Evolutionary conservation across 441 rosid genomes (phyloP), one percentile per base, ranked within the genome.

Genomic region (Dalechampia spathulata): DNA sequence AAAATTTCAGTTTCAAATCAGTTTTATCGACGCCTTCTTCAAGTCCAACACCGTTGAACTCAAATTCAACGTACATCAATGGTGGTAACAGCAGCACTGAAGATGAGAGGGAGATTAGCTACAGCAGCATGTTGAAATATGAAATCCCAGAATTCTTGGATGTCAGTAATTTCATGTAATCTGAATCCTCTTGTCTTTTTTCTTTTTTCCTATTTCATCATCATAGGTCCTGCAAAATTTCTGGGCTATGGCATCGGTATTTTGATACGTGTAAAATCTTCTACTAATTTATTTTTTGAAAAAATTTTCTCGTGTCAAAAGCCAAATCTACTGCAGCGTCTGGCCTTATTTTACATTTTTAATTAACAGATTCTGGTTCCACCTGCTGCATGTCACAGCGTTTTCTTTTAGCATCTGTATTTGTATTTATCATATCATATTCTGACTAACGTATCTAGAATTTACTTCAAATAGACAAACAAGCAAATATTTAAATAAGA

Each of bases 11-110:
- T 37, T 74, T 78, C 25, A 63, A 75, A 6, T 79, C 88, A 20
- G 85, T 81, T 56, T 73, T 82, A 48, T 72, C 87, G 32, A 79
- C 90, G 39, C 79, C 82, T 49, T 75, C 92, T 17, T 83, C 90
- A 7, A 79, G 91, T 54, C 79, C 90, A 15, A 72, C 85, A 11
- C 75, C 81, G 20, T 48, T 84, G 76, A 77, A 78, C 58, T 84
- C 95, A n/a, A 75, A 73, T 39, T 78, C 95, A 20, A 79, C 87
- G 0, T 78, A 73, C 53, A 64, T 80, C 67, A 77, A 80, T 32
- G 25, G 75, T 28, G 64, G 75, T 3, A n/a, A n/a, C 69, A 60
- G 81, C 68, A 43, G 59, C 23, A 46, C 75, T 6, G 90, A 84
- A 54, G 93, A 84, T 49, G 97, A 90, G 67, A 78, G 76, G 55